These are phyloP conservation scores for Xylariaceae sp. DNA, from an alignment of 2,329 filamentous ascomycete genomes.

Conservation along the genomic window DNA sequence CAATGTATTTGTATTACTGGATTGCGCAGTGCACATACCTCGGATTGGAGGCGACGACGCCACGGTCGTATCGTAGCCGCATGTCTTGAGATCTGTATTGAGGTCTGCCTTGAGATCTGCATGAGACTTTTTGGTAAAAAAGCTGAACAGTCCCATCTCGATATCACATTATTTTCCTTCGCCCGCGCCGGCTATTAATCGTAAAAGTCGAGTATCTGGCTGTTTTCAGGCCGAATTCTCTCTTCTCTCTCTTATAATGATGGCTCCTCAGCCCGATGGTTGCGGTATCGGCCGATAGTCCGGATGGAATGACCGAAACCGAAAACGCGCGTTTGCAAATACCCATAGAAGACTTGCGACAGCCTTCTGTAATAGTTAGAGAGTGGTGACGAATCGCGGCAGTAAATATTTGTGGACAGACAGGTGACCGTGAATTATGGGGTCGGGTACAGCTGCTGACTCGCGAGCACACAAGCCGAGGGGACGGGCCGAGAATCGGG, in stretches of 20 bases:
- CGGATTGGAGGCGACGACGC: conserved; percentile 36
- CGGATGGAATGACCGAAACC: neutral
- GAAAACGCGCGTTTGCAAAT: neutral
- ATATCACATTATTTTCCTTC: conserved; percentile 3
- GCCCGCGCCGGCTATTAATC: neutral
- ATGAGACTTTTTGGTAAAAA: conserved; percentile 33
- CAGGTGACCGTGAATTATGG: neutral
- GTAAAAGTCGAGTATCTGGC: neutral
- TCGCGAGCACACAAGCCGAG: neutral
- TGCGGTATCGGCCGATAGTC: neutral
- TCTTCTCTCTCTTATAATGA: neutral
- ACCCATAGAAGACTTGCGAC: neutral
- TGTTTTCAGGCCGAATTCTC: neutral
- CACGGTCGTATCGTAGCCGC: conserved; percentile 38
- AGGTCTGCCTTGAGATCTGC: conserved; percentile 25
- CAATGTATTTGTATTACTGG: conserved; percentile 16
- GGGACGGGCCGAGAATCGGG: neutral
- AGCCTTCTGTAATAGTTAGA: neutral
- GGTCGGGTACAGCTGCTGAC: neutral
- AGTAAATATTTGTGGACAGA: neutral
- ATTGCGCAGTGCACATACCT: conserved; percentile 30
- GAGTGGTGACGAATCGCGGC: neutral
- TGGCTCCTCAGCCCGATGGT: neutral
- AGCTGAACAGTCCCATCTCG: conserved; percentile 36
- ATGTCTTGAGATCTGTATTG: conserved; percentile 34